These are phyloP conservation scores for Begonia peltatifolia DNA, from an alignment of 306 rosid genomes.

Conservation along the genomic window DNA sequence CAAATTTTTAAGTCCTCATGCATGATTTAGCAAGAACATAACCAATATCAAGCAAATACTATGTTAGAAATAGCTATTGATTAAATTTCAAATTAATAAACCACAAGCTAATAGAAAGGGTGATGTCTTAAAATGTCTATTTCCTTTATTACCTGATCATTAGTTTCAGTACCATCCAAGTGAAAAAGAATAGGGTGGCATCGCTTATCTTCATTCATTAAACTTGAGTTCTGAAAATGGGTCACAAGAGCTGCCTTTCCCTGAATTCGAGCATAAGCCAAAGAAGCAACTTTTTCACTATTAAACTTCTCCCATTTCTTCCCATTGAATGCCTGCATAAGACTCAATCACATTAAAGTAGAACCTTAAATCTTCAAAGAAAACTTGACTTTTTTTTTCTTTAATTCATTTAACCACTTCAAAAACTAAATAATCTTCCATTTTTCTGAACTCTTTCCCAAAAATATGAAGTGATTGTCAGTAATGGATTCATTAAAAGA, in stretches of 20 bases:
- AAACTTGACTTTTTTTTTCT: not conserved
- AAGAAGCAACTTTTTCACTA: constrained; percentile 85
- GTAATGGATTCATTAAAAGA: too few relatives aligned
- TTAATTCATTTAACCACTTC: too few relatives aligned
- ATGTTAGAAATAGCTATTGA: too few relatives aligned
- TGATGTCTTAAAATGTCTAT: constrained; percentile 3
- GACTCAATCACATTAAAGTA: not conserved
- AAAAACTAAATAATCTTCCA: too few relatives aligned
- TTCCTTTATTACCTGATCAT: constrained; percentile 39
- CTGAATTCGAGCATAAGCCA: constrained; percentile 90
- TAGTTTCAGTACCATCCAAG: constrained; percentile 67
- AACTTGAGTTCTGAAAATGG: constrained; percentile 89
- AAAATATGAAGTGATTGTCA: too few relatives aligned
- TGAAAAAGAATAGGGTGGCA: constrained; percentile 89
- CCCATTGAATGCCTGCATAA: constrained; percentile 64
- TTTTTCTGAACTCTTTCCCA: too few relatives aligned
- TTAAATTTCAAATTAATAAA: too few relatives aligned
- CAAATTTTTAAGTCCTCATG: not conserved
- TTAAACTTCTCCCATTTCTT: constrained; percentile 93
- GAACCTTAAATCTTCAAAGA: not conserved
- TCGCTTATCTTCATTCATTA: constrained; percentile 89
- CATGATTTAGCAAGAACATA: constrained; percentile 11
- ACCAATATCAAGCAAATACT: too few relatives aligned
- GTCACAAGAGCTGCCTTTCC: constrained; percentile 87
- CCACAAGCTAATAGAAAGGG: not conserved